phyloP scores from a whole-genome alignment of 176 grass and related monocot species.

The Zoysia japonica region DNA sequence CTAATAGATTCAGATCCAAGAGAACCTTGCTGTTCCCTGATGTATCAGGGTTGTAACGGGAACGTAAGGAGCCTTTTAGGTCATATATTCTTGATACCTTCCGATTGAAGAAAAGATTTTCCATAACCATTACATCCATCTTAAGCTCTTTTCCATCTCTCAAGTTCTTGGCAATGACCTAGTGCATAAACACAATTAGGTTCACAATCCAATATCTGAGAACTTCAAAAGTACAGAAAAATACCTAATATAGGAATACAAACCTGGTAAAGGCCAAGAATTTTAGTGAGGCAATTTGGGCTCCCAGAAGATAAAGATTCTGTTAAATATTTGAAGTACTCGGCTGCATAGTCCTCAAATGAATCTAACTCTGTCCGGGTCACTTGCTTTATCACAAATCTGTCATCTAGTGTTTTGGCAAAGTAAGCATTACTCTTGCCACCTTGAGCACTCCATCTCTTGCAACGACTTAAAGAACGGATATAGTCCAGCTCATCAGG shows the following conservation, averaged over 20 bases:
- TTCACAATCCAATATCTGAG: conserved; percentile 25
- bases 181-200: conserved; percentile 16
- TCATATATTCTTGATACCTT: conserved; percentile 94
- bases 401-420: conserved; percentile 91
- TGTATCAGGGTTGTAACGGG: conserved; percentile 87
- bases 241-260: conserved; percentile 30
- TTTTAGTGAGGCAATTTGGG: conserved; percentile 82
- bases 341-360: conserved; percentile 76
- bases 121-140: conserved; percentile 98
- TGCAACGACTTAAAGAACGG: conserved; percentile 87
- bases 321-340: conserved; percentile 89
- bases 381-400: conserved; percentile 97
- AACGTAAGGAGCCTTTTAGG: conserved; percentile 90
- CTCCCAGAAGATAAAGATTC: conserved; percentile 71
- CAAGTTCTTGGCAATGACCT: conserved; percentile 80
- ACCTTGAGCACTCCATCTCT: conserved; percentile 93
- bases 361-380: conserved; percentile 88
- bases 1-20: conserved; percentile 93
- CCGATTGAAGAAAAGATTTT: conserved; percentile 89
- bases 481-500: conserved; percentile 80
- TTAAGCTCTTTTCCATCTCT: conserved; percentile 84
- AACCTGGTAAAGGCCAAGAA: conserved; percentile 98
- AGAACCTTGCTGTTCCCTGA: conserved; percentile 89
- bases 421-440: conserved; percentile 99
- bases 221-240: conserved; percentile 6